Percentiles rank a stretch among this genome's conserved stretches.
phyloP scores from a whole-genome alignment of 2,329 filamentous ascomycete species.

The Fusarium denticulatum region DNA sequence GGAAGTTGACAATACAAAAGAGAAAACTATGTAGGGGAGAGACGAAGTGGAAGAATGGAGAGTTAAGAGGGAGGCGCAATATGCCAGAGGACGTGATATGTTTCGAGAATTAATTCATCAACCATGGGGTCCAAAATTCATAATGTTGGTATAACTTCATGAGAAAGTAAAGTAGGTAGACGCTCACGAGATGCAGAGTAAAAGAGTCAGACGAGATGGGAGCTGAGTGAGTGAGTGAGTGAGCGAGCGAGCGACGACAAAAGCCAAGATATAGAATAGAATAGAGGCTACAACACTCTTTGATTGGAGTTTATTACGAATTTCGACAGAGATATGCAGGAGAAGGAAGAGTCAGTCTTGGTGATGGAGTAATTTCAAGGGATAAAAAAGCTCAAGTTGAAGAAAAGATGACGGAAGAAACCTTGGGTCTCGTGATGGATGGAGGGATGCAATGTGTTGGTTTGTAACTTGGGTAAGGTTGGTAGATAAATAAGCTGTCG shows the following conservation, averaged over 20 bases:
- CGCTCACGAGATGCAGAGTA: conserved; percentile 14
- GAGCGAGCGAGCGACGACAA: background rate
- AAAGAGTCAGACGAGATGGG: background rate
- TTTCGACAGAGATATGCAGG: background rate
- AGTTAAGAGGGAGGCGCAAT: background rate
- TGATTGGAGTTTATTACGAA: conserved; percentile 12
- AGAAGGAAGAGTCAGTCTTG: background rate
- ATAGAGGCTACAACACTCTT: background rate
- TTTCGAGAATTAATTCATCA: background rate
- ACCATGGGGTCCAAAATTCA: background rate
- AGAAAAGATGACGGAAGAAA: background rate
- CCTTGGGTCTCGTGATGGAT: conserved; percentile 3
- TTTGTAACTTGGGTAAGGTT: background rate
- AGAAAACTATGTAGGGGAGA: background rate
- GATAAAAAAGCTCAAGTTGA: background rate
- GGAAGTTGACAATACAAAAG: background rate
- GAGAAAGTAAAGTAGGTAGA: background rate
- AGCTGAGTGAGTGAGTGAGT: background rate
- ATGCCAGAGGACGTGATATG: background rate
- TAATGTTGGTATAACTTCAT: conserved; percentile 3
- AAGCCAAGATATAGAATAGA: background rate
- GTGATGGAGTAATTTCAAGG: background rate
- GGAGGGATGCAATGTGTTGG: background rate
- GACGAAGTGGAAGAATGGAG: background rate
- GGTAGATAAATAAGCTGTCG: background rate